Evolutionary conservation across 1,284 basidiomycete species (phyloP).

Genomic region (Marasmius fiardii): DNA sequence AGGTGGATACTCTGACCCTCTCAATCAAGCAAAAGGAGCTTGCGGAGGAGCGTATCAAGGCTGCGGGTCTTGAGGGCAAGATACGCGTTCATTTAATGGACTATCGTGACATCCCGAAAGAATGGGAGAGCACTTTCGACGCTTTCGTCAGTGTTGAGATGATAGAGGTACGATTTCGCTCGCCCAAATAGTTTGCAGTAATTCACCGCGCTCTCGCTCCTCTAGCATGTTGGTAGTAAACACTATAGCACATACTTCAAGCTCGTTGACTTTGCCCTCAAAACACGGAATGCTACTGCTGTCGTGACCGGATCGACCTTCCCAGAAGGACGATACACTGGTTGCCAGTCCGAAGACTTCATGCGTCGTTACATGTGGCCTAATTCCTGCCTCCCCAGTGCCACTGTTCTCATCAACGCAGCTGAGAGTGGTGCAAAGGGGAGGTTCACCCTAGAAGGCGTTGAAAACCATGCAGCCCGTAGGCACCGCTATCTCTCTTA

Average conservation of each 20-base stretch:
- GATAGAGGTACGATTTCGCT: conserved; percentile 62
- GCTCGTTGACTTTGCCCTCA: conserved; percentile 79
- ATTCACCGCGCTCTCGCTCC: conserved; percentile 7
- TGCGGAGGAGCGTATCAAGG: conserved; percentile 78
- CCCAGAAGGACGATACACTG: conserved; percentile 72
- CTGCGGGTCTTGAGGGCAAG: conserved; percentile 65
- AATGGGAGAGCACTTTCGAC: conserved; percentile 80
- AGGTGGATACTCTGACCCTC: conserved; percentile 86
- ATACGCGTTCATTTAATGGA: conserved; percentile 87
- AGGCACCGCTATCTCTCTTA: conserved; percentile 25
- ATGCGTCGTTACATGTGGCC: conserved; percentile 94
- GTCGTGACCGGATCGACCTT: conserved; percentile 84
- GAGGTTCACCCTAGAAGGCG: conserved; percentile 79
- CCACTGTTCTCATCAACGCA: conserved; percentile 68
- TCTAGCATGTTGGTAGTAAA: conserved; percentile 66
- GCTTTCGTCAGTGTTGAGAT: conserved; percentile 90
- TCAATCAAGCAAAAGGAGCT: conserved; percentile 84
- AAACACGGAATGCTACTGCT: conserved; percentile 62
- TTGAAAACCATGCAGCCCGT: conserved; percentile 85
- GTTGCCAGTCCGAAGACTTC: conserved; percentile 83
- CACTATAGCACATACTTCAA: conserved; percentile 76
- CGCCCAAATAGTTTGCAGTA: conserved; percentile 12
- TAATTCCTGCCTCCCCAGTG: conserved; percentile 83
- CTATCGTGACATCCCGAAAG: conserved; percentile 76
- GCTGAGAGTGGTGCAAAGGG: conserved; percentile 64